These are phyloP conservation scores for Septoria petroselini DNA, from an alignment of 2,329 filamentous ascomycete genomes.

Conservation along the genomic window DNA sequence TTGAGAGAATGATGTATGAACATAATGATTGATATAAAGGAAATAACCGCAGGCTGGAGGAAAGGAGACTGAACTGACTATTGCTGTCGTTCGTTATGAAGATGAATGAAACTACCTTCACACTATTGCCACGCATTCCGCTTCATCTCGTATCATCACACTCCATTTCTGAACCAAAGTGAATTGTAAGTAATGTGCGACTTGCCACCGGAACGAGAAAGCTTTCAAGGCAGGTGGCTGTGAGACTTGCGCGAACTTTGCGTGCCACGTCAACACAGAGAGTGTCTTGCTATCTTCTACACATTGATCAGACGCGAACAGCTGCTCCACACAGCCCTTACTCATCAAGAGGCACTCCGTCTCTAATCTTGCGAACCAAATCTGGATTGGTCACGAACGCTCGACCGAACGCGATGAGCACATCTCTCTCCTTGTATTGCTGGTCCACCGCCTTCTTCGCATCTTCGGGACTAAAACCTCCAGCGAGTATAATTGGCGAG, in stretches of 20 bases:
- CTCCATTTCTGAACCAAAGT: no score
- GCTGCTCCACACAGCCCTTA: not conserved
- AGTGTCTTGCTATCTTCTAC: no score
- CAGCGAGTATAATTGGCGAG: slow-evolving; percentile 50
- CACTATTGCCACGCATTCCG: no score
- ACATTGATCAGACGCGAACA: no score
- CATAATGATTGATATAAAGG: slow-evolving; percentile 4
- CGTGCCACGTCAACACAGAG: no score
- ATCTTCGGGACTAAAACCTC: slow-evolving; percentile 43
- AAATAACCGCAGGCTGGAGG: not conserved
- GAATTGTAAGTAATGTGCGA: no score
- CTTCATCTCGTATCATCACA: no score
- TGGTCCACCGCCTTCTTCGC: slow-evolving; percentile 37
- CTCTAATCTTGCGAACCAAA: slow-evolving; percentile 34
- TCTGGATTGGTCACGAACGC: slow-evolving; percentile 52
- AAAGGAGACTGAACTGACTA: not conserved
- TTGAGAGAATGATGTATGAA: slow-evolving; percentile 3
- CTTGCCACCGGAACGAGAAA: no score
- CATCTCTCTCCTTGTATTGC: slow-evolving; percentile 42
- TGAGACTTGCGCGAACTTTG: no score
- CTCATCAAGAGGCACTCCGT: not conserved
- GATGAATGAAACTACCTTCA: not conserved
- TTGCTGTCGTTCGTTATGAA: slow-evolving; percentile 5
- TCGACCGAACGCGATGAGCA: slow-evolving; percentile 49
- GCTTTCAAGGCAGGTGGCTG: no score